Base-by-base conservation (phyloP, 768 basidiomycete species). In the Sistotremastrum niveocremeum region DNA sequence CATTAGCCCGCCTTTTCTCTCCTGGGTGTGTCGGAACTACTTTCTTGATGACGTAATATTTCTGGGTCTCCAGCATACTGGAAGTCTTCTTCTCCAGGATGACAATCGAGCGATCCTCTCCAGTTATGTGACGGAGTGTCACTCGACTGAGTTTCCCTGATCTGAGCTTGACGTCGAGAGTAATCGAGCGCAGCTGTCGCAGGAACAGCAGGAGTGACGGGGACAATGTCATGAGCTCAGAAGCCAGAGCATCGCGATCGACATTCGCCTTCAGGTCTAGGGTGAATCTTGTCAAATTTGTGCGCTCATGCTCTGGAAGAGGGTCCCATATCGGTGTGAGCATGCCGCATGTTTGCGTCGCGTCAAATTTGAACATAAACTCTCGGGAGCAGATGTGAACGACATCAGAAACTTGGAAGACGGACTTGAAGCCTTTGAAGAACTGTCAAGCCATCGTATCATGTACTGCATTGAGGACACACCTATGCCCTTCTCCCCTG, bases 401-500 rank as follows among this genome's bases (percentile, higher is more conserved):
- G 9, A 38, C 8, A 12, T 57, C 38, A 8, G 58, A 55, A 36
- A 59, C 54, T n/a, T 53, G 56, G 41, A 59, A 59, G 11, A 59
- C 57, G 7, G 58, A 52, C 45, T 59, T 59, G 51, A 59, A 59
- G 4, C 53, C 54, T 55, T 39, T 10, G 9, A 42, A 30, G 10
- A 7, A 6, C 11, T 5, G 6, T 33, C 10, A 44, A 29, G 6
- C 11, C n/a, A 6, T 11, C 20, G 12, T n/a, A 44, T 37, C 9
- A 32, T 44, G 12, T 42, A 10, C 7, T 6, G 29, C 11, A 12
- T 39, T 11, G 10, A 42, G 6, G 33, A 8, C 43, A 9, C 37
- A 49, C 58, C 58, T 6, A 59, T 59, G 6, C 58, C 58, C 47
- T 59, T 59, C 43, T 59, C 58, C 42, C 58, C 57, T 59, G 40